Conservation (phyloP, 2,329 filamentous ascomycete species). For the Penicillium aurantiogriseum region DNA sequence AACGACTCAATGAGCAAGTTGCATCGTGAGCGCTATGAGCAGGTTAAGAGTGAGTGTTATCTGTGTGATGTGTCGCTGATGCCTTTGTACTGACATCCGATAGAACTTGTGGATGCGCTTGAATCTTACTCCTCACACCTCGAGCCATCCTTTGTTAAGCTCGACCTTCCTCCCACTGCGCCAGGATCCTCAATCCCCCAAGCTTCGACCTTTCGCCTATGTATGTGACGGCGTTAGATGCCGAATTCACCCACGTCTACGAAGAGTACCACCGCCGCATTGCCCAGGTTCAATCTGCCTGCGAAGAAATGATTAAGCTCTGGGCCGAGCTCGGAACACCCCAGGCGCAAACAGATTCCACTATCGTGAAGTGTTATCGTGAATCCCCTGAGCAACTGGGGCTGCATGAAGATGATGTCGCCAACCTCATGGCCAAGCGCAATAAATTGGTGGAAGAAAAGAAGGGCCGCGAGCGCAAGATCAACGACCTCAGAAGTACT, state of each 20-base stretch:
- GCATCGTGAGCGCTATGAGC: conserved; percentile 88
- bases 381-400: conserved; percentile 92
- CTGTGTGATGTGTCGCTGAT: not conserved
- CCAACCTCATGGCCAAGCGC: conserved; percentile 67
- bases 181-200: conserved; percentile 70
- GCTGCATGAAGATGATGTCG: conserved; percentile 81
- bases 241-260: conserved; percentile 90
- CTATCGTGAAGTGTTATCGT: conserved; percentile 84
- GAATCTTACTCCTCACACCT: conserved; percentile 96
- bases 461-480: conserved; percentile 71
- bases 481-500: conserved; percentile 70
- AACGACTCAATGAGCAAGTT: conserved; percentile 74
- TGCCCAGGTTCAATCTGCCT: conserved; percentile 68
- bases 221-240: conserved; percentile 82
- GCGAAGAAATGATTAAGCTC: conserved; percentile 84
- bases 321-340: conserved; percentile 96
- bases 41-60: conserved; percentile 78
- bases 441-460: conserved; percentile 89
- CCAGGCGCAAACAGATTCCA: conserved; percentile 83
- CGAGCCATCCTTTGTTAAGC: conserved; percentile 80
- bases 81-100: conserved; percentile 24
- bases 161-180: conserved; percentile 78
- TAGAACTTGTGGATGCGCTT: conserved; percentile 88
- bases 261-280: conserved; percentile 91
- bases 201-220: conserved; percentile 88